Conservation (phyloP, 208 protist genomes). For the Trypanosoma avium region DNA sequence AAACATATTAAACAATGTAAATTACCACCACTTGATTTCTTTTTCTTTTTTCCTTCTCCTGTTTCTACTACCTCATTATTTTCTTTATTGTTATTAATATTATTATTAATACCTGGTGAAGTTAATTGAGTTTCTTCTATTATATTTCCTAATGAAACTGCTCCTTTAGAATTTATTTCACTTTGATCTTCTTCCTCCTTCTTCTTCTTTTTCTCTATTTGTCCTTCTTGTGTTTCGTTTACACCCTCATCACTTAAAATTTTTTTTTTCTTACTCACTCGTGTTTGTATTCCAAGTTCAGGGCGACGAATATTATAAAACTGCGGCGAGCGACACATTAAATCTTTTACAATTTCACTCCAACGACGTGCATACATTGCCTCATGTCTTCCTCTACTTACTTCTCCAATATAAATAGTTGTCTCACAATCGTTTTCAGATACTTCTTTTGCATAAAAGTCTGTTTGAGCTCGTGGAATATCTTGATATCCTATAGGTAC, state of each 20-base stretch:
- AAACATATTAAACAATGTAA: conserved; percentile 89
- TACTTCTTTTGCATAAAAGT: conserved; percentile 66
- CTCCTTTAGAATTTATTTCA: neutral
- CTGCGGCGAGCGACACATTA: conserved; percentile 69
- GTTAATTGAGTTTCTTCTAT: neutral
- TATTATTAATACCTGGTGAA: too few relatives aligned
- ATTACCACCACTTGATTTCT: conserved; percentile 46
- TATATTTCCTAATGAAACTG: neutral
- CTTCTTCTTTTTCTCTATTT: neutral
- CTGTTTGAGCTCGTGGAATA: conserved; percentile 64
- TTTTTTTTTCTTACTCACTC: conserved; percentile 29
- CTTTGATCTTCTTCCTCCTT: neutral
- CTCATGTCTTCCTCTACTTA: conserved; percentile 82
- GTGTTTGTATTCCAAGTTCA: conserved; percentile 78
- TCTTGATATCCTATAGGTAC: conserved; percentile 89
- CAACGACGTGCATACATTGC: conserved; percentile 85
- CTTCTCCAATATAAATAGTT: conserved; percentile 89
- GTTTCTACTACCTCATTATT: neutral
- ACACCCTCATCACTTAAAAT: neutral
- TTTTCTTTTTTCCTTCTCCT: conserved; percentile 26
- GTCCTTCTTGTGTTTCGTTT: neutral
- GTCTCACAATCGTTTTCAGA: conserved; percentile 54
- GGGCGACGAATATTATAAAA: conserved; percentile 90
- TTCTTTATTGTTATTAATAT: neutral
- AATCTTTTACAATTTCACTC: conserved; percentile 80